Evolutionary conservation across 768 basidiomycete genomes (phyloP).

Genomic region (Punctularia strigosozonata): DNA sequence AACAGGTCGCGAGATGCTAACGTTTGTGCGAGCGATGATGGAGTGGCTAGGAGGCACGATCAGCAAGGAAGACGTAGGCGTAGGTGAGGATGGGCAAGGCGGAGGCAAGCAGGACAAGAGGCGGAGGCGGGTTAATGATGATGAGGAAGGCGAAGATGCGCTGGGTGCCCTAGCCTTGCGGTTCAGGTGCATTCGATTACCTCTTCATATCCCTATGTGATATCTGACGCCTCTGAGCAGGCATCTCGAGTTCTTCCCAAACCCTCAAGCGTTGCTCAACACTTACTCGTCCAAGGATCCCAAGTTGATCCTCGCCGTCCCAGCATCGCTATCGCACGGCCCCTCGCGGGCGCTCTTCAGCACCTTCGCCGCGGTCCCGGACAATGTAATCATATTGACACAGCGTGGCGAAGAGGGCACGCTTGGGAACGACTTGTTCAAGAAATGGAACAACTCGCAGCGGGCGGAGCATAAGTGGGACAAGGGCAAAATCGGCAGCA

Average conservation of each 20-base stretch:
- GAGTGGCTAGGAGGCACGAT: conserved; percentile 98
- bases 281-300: conserved; percentile 81
- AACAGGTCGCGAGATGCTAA: conserved; percentile 87
- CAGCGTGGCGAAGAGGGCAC: conserved; percentile 70
- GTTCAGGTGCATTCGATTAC: conserved; percentile 58
- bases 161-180: conserved; percentile 77
- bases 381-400: conserved; percentile 84
- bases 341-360: conserved; percentile 80
- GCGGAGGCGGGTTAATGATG: conserved; percentile 39
- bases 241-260: conserved; percentile 85
- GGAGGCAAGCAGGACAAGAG: conserved; percentile 36
- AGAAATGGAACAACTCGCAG: conserved; percentile 80
- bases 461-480: conserved; percentile 79
- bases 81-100: conserved; percentile 41
- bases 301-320: conserved; percentile 89
- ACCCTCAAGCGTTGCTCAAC: conserved; percentile 67
- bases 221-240: conserved; percentile 25
- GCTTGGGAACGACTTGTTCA: conserved; percentile 65
- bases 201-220: background rate
- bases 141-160: conserved; percentile 70
- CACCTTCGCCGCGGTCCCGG: conserved; percentile 71
- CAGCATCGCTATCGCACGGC: conserved; percentile 86
- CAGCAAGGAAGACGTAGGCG: conserved; percentile 84
- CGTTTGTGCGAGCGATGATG: conserved; percentile 93
- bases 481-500: conserved; percentile 78